Conservation (phyloP, 2,329 filamentous ascomycete species). For the Nemania serpens region DNA sequence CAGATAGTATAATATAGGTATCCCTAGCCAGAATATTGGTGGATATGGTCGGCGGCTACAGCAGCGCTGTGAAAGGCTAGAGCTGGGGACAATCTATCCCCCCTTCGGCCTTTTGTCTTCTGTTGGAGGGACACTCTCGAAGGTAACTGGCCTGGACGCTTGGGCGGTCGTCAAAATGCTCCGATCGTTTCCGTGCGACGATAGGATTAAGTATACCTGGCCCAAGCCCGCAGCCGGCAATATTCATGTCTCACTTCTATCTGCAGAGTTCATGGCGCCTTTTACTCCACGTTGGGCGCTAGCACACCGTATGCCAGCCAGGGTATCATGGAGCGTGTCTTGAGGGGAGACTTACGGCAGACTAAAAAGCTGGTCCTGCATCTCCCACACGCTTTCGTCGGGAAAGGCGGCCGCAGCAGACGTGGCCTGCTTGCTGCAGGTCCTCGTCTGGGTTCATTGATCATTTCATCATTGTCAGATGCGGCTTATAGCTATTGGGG, state of each 20-base stretch:
- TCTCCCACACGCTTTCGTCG: constrained; percentile 38
- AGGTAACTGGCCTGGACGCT: constrained; percentile 26
- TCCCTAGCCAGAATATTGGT: constrained; percentile 26
- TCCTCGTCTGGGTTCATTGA: constrained; percentile 29
- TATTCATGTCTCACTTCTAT: constrained; percentile 33
- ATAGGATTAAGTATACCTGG: constrained; percentile 26
- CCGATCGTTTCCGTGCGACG: constrained; percentile 41
- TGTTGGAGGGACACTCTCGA: constrained; percentile 38
- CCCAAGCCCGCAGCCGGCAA: constrained; percentile 37
- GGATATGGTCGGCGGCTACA: constrained; percentile 47
- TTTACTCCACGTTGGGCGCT: constrained; percentile 13
- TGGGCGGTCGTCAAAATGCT: constrained; percentile 38
- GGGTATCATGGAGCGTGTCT: constrained; percentile 7
- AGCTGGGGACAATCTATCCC: constrained; percentile 39
- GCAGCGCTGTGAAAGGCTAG: constrained; percentile 49
- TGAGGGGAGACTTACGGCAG: constrained; percentile 30
- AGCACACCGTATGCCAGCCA: background rate
- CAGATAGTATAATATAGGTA: too few relatives aligned
- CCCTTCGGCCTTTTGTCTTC: constrained; percentile 30
- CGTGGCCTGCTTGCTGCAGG: constrained; percentile 42
- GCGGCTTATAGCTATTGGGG: constrained; percentile 26
- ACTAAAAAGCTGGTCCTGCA: constrained; percentile 37
- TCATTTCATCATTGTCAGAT: constrained; percentile 29
- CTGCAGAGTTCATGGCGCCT: constrained; percentile 15
- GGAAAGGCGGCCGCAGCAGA: constrained; percentile 42